Conservation (phyloP, 805 yeast genomes). For the Saturnispora galanensis region DNA sequence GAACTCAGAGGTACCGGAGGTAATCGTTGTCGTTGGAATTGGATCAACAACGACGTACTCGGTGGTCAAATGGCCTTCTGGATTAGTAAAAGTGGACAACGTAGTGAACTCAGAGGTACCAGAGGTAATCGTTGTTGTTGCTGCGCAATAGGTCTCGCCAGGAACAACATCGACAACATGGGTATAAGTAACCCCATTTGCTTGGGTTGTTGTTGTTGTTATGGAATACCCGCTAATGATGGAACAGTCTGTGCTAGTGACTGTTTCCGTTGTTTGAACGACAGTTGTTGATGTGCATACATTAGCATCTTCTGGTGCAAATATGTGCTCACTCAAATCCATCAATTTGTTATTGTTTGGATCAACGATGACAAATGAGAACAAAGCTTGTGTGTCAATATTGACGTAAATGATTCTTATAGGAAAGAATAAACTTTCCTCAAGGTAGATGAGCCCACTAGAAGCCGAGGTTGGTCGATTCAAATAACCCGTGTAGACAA, state of each 20-base stretch:
- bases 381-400: background rate
- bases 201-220: background rate
- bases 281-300: background rate
- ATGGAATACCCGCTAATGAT: background rate
- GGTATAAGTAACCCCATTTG: background rate
- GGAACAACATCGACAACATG: background rate
- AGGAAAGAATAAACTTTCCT: slow-evolving; percentile 6
- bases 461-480: background rate
- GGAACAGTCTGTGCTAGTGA: background rate
- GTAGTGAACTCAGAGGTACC: background rate
- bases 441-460: background rate
- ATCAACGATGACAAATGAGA: background rate
- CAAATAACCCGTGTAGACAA: background rate
- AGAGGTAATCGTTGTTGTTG: background rate
- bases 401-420: slow-evolving; percentile 7
- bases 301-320: background rate
- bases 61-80: no score
- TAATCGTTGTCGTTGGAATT: no score
- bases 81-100: no score
- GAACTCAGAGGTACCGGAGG: no score
- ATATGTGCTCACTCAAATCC: background rate
- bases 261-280: background rate
- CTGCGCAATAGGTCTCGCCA: background rate
- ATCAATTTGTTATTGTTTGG: background rate
- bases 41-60: no score